Base-by-base conservation (phyloP, 345 rosid genomes). In the Pseudoturritis turrita region DNA sequence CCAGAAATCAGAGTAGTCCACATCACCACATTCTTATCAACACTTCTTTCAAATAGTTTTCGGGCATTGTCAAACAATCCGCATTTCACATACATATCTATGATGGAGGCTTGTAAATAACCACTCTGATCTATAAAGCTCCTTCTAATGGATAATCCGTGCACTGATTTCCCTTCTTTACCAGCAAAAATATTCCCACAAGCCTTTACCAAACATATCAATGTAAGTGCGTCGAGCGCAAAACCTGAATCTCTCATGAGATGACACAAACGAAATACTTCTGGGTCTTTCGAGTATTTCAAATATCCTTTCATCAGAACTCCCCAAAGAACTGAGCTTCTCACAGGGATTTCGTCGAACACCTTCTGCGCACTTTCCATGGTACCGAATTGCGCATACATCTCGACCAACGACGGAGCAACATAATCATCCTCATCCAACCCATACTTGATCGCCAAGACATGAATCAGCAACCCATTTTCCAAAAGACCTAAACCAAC, bases 1-100 rank as follows among this genome's bases (percentile, higher is more conserved):
- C 84, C 92, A 31, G 82, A 77, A 58, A 89, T 80, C 72, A 89
- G 66, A 6, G 84, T 73, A 41, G 82, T 79, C 90, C 92, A 85
- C 41, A 84, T 72, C 10, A 84, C 82, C 36, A 79, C 83, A 77
- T 89, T 87, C 80, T 70, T 81, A 45, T 70, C 70, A 14, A 70
- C 65, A 52, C 80, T 40, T 43, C 31, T 70, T 22, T 78, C 81
- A 56, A 89, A 89, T 45, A 84, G 35, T 9, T 46, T 64, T 11
- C 72, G 54, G 2, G 87, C 84, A 41, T 56, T 46, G 49, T 66
- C 67, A 37, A 77, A 75, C 69, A 77, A 46, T 53, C 80, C 68
- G 60, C 85, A 83, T 57, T 83, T 86, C 55, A 83, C 76, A 68
- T 86, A 86, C 85, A 80, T 81, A 68, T 86, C 81, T 31, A 86